Evolutionary conservation across 768 basidiomycete genomes (phyloP), one percentile per base, ranked within the genome.

Genomic region (Lentinus tigrinus): DNA sequence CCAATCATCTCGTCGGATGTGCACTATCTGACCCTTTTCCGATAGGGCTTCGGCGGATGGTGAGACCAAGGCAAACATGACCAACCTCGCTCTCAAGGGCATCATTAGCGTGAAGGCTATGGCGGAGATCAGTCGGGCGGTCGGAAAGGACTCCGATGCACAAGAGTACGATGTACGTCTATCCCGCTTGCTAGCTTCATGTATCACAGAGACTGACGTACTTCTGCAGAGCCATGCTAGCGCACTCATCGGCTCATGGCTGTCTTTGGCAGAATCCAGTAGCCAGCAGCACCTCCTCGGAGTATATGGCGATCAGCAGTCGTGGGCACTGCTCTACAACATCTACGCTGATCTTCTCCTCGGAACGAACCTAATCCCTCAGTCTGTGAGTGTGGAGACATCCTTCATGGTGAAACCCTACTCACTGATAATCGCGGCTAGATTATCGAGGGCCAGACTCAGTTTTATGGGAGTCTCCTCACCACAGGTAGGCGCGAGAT

Each of bases 31-130:
- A 46, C 14, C 16, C 38, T 13, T 0, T 10, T 38, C 7, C 6
- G n/a, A 3, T 44, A 65, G 64, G 24, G 7, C 26, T n/a, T 31
- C 47, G 16, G 61, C 64, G 1, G 64, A 65, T 44, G 24, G 28
- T 10, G 48, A 60, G 52, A 40, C 4, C 34, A 52, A 6, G 3
- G 52, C 65, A 1, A 67, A 67, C 52, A 60, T 61, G 65, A 64
- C 63, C 9, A 67, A 67, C 52, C 52, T 67, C 10, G 61, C 59
- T 3, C 56, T 67, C 50, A 67, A 67, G 43, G 65, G 65, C 8
- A 67, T 67, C 58, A 64, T 67, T 16, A 63, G 55, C 19, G 56
- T 67, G 21, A 48, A 67, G 39, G 61, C 65, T 3, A 67, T 67
- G 65, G 54, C 63, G 1, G 57, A 64, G 51, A 67, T 67, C 38